These are phyloP conservation scores for Chamaenerion angustifolium DNA, from an alignment of 345 rosid genomes.

Conservation along the genomic window DNA sequence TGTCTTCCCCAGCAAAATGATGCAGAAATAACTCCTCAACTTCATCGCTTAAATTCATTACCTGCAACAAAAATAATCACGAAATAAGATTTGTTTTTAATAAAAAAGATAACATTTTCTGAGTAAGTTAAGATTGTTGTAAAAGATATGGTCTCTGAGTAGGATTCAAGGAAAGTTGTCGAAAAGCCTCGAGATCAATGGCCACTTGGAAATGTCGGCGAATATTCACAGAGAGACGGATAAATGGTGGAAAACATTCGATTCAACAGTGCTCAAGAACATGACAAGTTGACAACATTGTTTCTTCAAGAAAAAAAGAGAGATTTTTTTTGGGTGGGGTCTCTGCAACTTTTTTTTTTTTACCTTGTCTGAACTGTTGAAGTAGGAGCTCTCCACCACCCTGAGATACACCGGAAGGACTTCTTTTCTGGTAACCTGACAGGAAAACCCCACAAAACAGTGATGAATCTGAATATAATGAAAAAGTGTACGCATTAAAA, in stretches of 20 bases:
- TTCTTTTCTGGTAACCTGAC: conserved; percentile 73
- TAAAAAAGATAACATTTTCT: no score
- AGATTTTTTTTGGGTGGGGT: not conserved
- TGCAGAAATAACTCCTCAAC: conserved; percentile 73
- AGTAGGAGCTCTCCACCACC: conserved; percentile 90
- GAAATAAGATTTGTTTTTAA: no score
- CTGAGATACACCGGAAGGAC: conserved; percentile 76
- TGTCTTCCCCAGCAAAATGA: conserved; percentile 70
- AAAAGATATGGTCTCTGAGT: conserved; percentile 7
- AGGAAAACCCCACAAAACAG: not conserved
- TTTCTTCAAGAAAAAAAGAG: not conserved
- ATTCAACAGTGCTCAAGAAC: not conserved
- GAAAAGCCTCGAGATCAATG: conserved; percentile 4
- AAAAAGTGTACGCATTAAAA: no score
- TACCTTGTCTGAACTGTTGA: conserved; percentile 92
- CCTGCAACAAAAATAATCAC: conserved; percentile 45
- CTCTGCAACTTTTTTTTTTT: conserved; percentile 2
- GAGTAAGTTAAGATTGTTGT: not conserved
- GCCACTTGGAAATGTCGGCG: conserved; percentile 19
- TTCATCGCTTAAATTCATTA: conserved; percentile 62
- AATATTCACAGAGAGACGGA: conserved; percentile 1
- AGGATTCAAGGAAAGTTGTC: conserved; percentile 8
- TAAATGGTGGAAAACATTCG: conserved; percentile 1
- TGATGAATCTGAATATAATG: not conserved
- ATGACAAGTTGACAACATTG: not conserved